Evolutionary conservation across 148 eudicot genomes (phyloP), one percentile per base, ranked within the genome.

Genomic region (Rhododendron vialii): DNA sequence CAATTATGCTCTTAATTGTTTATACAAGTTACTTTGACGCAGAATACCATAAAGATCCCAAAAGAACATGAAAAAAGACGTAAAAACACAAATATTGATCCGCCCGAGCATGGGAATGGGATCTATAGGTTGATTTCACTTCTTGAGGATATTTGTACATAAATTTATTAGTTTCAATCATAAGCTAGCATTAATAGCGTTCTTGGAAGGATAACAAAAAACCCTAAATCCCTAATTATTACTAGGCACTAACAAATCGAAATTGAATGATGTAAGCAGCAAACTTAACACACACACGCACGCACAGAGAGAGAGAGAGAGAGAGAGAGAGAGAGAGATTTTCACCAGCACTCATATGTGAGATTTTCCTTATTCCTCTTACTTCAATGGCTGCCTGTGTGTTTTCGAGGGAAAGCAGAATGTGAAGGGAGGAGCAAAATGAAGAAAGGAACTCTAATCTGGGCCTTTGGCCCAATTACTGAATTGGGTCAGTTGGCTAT

Each of bases 321-420:
- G 18, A 67, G 74, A 67, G 74, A 80, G 61, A 26, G 61, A 80
- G 85, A 71, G 85, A 84, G 43, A 84, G 74, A 75, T 30, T 75
- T 35, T 77, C 57, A 77, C 86, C 86, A 85, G 86, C 86, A 76
- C 86, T 85, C 86, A 77, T 84, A 12, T 63, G 86, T 77, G 55
- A 84, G 69, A 77, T 33, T 59, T 57, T 36, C 18, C 69, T 53
- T 36, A 1, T 10, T 43, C 65, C 57, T 24, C 24, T 28, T 17
- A 2, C 63, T 80, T 30, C 82, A 80, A 51, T 81, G 69, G 71
- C 69, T 8, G 28, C 28, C 83, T 35, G 30, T 18, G 4, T 8
- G 1, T 24, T 24, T 78, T n/a, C 51, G 28, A 10, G 30, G 30
- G 53, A 13, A 13, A 45, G 78, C 35, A 69, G 35, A 28, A 12